These are phyloP conservation scores for Xerocomus spinulosus DNA, from an alignment of 768 basidiomycete species.

Conservation along the genomic window DNA sequence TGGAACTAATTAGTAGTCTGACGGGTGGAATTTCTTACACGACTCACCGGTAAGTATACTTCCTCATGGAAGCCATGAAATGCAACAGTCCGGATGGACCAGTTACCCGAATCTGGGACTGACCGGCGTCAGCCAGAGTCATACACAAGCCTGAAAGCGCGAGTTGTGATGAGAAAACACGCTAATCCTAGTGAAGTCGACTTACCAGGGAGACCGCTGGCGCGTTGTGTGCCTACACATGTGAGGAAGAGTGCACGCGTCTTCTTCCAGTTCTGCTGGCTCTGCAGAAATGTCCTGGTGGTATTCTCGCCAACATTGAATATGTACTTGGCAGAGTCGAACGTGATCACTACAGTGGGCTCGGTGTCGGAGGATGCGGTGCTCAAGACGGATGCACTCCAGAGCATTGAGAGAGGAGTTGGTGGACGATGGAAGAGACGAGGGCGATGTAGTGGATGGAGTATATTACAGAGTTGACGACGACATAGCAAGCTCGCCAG, in stretches of 20 bases:
- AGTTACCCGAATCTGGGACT: constrained; percentile 51
- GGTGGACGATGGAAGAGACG: constrained; percentile 18
- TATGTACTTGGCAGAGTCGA: constrained; percentile 77
- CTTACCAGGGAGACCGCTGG: constrained; percentile 72
- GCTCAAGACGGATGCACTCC: constrained; percentile 60
- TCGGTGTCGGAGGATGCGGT: constrained; percentile 72
- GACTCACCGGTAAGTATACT: constrained; percentile 59
- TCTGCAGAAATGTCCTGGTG: constrained; percentile 68
- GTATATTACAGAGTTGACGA: constrained; percentile 24
- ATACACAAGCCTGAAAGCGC: constrained; percentile 55
- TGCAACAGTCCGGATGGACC: constrained; percentile 77
- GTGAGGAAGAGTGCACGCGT: constrained; percentile 71
- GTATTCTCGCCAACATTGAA: constrained; percentile 87
- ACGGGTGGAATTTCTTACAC: no score
- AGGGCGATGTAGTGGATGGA: constrained; percentile 4
- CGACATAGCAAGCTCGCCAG: constrained; percentile 22
- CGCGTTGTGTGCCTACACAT: constrained; percentile 54
- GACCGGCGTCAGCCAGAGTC: constrained; percentile 71
- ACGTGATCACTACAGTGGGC: constrained; percentile 68
- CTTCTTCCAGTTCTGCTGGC: constrained; percentile 59
- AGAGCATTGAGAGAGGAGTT: constrained; percentile 40
- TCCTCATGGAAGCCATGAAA: constrained; percentile 64
- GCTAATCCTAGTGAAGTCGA: neutral
- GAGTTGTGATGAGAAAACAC: neutral
- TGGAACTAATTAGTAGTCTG: constrained; percentile 18